A percentile compares a stretch with the other conserved stretches of the same genome.
Conservation (phyloP, 73 alveolate species). For the Paraurostyla sp. region DNA sequence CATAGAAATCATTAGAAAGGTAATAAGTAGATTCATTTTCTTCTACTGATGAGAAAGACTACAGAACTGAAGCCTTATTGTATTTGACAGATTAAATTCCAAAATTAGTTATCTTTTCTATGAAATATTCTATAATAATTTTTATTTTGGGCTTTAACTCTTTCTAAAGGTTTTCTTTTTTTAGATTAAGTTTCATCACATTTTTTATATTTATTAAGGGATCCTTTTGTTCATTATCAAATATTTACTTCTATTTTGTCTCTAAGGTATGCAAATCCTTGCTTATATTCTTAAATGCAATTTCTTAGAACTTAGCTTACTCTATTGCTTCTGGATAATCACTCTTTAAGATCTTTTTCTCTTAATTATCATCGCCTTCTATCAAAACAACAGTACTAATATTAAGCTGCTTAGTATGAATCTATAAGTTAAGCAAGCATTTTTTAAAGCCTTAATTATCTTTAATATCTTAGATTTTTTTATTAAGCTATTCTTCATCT, state of each 20-base stretch:
- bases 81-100: constrained; percentile 25
- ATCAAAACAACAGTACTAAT: background rate
- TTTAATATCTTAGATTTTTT: background rate
- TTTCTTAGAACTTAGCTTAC: background rate
- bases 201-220: background rate
- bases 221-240: background rate
- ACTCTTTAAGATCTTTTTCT: background rate
- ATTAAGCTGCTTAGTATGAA: constrained; percentile 20
- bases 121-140: background rate
- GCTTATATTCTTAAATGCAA: background rate
- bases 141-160: background rate
- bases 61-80: background rate
- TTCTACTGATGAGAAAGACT: background rate
- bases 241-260: background rate
- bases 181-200: background rate
- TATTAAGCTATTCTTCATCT: background rate
- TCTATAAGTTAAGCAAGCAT: background rate
- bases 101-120: constrained; percentile 22
- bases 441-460: background rate
- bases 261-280: constrained; percentile 45
- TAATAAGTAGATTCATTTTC: background rate
- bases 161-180: background rate
- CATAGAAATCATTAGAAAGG: background rate
- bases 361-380: background rate
- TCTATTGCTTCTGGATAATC: constrained; percentile 16